Conservation (phyloP, 768 basidiomycete genomes). For the Russula foetens region DNA sequence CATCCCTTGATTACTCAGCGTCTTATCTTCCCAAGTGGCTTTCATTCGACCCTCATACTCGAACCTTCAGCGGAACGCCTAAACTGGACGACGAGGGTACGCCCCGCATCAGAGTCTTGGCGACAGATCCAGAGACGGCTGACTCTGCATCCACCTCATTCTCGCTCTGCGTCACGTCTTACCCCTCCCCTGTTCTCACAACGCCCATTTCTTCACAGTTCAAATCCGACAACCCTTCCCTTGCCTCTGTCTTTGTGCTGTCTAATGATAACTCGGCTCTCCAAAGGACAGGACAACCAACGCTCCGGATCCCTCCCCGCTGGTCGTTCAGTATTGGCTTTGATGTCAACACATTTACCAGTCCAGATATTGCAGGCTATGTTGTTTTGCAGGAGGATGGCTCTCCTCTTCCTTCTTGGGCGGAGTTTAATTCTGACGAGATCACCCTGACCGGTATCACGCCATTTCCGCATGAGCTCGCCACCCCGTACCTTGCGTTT, state of each 20-base stretch:
- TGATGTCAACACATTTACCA: slow-evolving; percentile 50
- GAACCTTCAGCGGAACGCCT: slow-evolving; percentile 67
- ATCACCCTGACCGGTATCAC: slow-evolving; percentile 76
- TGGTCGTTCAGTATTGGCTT: slow-evolving; percentile 95
- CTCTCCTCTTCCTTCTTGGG: slow-evolving; percentile 66
- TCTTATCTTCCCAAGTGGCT: slow-evolving; percentile 69
- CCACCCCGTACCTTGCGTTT: slow-evolving; percentile 41
- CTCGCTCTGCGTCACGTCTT: slow-evolving; percentile 48
- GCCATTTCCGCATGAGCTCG: slow-evolving; percentile 39
- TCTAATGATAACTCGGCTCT: slow-evolving; percentile 51
- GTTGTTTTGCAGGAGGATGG: slow-evolving; percentile 56
- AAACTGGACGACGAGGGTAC: slow-evolving; percentile 52
- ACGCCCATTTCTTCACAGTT: slow-evolving; percentile 54
- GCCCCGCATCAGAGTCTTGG: slow-evolving; percentile 53
- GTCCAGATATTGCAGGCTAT: slow-evolving; percentile 48
- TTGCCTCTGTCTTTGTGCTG: slow-evolving; percentile 72
- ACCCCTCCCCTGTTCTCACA: slow-evolving; percentile 45
- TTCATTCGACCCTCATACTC: slow-evolving; percentile 50
- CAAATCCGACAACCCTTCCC: slow-evolving; percentile 45
- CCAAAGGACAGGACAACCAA: slow-evolving; percentile 35
- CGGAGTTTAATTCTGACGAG: slow-evolving; percentile 56
- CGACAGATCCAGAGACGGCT: slow-evolving; percentile 41
- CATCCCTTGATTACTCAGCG: slow-evolving; percentile 43
- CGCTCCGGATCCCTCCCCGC: slow-evolving; percentile 62
- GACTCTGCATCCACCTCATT: slow-evolving; percentile 43